phyloP scores from a whole-genome alignment of 768 basidiomycete species.

The Boletus vermiculosoides region DNA sequence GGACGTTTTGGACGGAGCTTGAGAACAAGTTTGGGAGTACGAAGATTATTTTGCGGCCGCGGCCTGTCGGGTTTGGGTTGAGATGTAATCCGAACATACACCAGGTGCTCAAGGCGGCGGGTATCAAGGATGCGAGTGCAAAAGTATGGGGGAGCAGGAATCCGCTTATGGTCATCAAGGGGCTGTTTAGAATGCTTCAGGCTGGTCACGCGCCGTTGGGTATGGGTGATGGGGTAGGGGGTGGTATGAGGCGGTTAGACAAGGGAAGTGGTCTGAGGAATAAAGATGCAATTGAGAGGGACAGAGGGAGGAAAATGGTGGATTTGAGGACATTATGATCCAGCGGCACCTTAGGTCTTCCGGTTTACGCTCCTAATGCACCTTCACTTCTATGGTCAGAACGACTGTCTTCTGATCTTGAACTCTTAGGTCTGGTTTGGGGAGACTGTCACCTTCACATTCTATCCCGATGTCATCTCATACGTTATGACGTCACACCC shows the following conservation, averaged over 20 bases:
- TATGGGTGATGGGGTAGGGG: slow-evolving; percentile 83
- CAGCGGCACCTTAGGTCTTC: background rate
- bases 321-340: slow-evolving; percentile 52
- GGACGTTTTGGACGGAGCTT: slow-evolving; percentile 95
- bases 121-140: slow-evolving; percentile 91
- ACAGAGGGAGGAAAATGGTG: slow-evolving; percentile 75
- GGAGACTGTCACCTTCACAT: no score
- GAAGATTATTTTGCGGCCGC: slow-evolving; percentile 73
- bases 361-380: background rate
- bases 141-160: slow-evolving; percentile 96
- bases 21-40: slow-evolving; percentile 82
- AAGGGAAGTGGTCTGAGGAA: slow-evolving; percentile 74
- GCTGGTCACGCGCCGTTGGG: slow-evolving; percentile 76
- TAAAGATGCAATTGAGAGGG: slow-evolving; percentile 73
- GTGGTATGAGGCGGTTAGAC: slow-evolving; percentile 63
- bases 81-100: slow-evolving; percentile 88
- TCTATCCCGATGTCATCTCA: no score
- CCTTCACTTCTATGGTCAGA: no score
- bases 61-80: slow-evolving; percentile 89
- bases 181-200: slow-evolving; percentile 77
- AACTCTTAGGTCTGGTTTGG: no score
- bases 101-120: slow-evolving; percentile 86
- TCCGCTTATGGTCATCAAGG: slow-evolving; percentile 73
- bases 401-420: no score
- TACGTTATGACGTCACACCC: no score